phyloP scores from a whole-genome alignment of 2,329 filamentous ascomycete genomes.

The Trichoderma sp. region DNA sequence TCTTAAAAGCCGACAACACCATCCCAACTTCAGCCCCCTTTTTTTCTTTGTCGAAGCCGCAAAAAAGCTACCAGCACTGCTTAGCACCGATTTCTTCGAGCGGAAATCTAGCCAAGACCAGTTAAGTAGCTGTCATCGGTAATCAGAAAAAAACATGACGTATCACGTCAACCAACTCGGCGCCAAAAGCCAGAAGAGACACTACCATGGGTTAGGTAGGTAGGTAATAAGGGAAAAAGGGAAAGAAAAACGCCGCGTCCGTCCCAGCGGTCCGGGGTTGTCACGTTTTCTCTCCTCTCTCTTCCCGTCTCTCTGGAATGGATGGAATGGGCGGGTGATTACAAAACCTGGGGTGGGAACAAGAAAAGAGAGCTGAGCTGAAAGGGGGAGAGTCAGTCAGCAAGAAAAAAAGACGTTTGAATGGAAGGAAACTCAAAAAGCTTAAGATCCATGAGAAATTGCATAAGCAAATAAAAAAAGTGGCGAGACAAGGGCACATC shows the following conservation, averaged over 20 bases:
- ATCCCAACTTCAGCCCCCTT: not conserved
- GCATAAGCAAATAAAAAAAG: not conserved
- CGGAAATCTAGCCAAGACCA: slow-evolving; percentile 8
- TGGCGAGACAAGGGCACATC: not conserved
- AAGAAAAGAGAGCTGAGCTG: not conserved
- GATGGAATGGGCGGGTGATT: not conserved
- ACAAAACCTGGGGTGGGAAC: not conserved
- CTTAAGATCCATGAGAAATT: not conserved
- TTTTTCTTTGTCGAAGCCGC: not conserved
- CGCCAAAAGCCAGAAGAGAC: not conserved
- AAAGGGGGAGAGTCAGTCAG: not conserved
- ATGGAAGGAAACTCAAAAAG: not conserved
- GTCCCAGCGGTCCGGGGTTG: not conserved
- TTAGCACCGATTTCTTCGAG: not conserved
- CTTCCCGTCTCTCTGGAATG: not conserved
- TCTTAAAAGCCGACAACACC: not conserved
- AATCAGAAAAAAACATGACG: not conserved
- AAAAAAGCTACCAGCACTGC: not conserved
- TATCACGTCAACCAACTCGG: not conserved
- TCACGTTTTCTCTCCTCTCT: not conserved
- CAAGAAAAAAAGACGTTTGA: not conserved
- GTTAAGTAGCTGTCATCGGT: not conserved
- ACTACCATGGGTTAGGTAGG: not conserved
- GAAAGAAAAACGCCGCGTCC: not conserved
- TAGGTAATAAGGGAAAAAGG: not conserved